Evolutionary conservation across 1,284 basidiomycete species (phyloP).

Genomic region (Grifola frondosa): DNA sequence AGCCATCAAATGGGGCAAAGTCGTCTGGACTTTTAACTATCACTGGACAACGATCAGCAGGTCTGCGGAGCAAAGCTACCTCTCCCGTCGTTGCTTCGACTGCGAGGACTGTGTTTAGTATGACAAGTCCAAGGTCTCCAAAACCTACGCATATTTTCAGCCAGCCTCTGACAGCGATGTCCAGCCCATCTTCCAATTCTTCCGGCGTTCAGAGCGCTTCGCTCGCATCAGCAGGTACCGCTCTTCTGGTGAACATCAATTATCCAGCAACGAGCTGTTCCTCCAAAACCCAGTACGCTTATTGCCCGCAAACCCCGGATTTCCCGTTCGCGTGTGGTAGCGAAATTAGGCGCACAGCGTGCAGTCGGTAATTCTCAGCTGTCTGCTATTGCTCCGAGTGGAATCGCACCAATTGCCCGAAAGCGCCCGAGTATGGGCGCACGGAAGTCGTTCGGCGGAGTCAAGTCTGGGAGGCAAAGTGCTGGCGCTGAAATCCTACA

Average conservation of each 20-base stretch:
- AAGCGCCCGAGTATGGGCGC: conserved; percentile 58
- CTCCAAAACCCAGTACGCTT: conserved; percentile 40
- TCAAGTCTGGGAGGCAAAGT: conserved; percentile 35
- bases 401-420: conserved; percentile 13
- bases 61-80: too few relatives aligned
- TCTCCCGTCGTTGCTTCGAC: too few relatives aligned
- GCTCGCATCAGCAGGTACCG: conserved; percentile 32
- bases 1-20: too few relatives aligned
- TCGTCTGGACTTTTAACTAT: too few relatives aligned
- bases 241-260: conserved; percentile 22
- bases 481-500: conserved; percentile 40
- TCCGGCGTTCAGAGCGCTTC: conserved; percentile 34
- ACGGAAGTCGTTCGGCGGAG: conserved; percentile 46
- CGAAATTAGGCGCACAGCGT: conserved; percentile 70
- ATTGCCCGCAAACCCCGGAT: conserved; percentile 66
- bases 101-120: conserved; percentile 39
- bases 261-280: conserved; percentile 21
- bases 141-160: conserved; percentile 50
- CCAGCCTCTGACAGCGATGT: conserved; percentile 41
- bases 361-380: conserved; percentile 35
- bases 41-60: too few relatives aligned
- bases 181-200: conserved; percentile 38
- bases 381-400: conserved; percentile 5
- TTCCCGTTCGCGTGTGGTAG: conserved; percentile 75
- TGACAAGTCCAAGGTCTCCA: conserved; percentile 38